phyloP scores from a whole-genome alignment of 2,329 filamentous ascomycete genomes.

The Pestalotiopsis sp. region DNA sequence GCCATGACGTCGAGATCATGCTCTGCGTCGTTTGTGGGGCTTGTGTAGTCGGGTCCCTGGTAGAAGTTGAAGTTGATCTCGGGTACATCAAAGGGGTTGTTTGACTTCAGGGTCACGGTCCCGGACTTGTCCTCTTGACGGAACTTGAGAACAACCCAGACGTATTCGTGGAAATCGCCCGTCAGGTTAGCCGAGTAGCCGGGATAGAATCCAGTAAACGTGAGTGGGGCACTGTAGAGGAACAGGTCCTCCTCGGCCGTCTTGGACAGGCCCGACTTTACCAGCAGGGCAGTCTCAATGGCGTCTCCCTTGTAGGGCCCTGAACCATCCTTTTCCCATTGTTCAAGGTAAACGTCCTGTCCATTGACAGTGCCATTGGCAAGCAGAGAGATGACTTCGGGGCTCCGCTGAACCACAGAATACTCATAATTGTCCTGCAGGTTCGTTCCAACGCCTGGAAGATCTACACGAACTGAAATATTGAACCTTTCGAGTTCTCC shows the following conservation, averaged over 20 bases:
- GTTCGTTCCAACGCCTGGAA: constrained; percentile 61
- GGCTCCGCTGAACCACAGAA: constrained; percentile 36
- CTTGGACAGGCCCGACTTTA: constrained; percentile 20
- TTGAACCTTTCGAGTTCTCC: constrained; percentile 36
- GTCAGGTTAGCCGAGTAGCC: background rate
- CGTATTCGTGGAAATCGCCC: background rate
- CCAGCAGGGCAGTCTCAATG: constrained; percentile 56
- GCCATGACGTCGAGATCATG: background rate
- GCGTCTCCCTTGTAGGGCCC: constrained; percentile 33
- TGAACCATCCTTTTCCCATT: constrained; percentile 32
- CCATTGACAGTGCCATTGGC: constrained; percentile 16
- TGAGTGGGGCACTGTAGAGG: constrained; percentile 16
- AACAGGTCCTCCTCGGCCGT: constrained; percentile 6
- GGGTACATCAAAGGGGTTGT: background rate
- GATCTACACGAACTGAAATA: constrained; percentile 47
- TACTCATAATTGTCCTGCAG: constrained; percentile 43
- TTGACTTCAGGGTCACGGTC: background rate
- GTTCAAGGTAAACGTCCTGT: constrained; percentile 38
- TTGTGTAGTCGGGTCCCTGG: constrained; percentile 40
- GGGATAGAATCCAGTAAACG: constrained; percentile 15
- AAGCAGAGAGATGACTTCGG: constrained; percentile 19
- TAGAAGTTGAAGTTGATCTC: constrained; percentile 43
- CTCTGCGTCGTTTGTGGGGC: background rate
- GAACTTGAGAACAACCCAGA: background rate
- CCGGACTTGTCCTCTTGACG: background rate